Conservation (phyloP, 108 stramenopile genomes). For the Cyclotella distinguenda region DNA sequence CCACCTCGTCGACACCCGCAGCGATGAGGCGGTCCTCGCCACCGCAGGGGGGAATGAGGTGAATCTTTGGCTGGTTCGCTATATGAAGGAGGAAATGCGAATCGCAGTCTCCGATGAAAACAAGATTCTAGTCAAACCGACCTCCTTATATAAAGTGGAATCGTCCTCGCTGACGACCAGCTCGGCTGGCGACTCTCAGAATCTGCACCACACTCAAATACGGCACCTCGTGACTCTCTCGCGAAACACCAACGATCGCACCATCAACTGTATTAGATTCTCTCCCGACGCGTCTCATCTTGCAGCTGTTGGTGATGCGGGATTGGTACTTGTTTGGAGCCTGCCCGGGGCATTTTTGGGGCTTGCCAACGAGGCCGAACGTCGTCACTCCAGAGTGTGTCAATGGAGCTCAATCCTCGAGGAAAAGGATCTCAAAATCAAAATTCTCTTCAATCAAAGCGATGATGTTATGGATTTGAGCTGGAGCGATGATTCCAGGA, state of each 20-base stretch:
- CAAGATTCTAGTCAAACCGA: background rate
- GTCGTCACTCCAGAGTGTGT: constrained; percentile 46
- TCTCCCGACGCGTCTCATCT: constrained; percentile 83
- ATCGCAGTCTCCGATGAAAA: constrained; percentile 5
- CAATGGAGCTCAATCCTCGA: constrained; percentile 52
- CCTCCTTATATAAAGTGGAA: background rate
- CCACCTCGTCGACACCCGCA: constrained; percentile 32
- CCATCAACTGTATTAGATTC: constrained; percentile 71
- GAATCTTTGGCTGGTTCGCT: constrained; percentile 70
- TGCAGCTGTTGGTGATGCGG: constrained; percentile 87
- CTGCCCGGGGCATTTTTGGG: no score
- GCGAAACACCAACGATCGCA: constrained; percentile 55
- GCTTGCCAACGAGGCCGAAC: constrained; percentile 13
- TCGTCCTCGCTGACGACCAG: background rate
- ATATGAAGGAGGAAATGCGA: constrained; percentile 8
- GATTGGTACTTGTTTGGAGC: constrained; percentile 66
- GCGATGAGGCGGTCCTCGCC: constrained; percentile 52
- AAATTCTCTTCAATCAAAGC: constrained; percentile 54
- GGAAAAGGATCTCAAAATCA: constrained; percentile 65
- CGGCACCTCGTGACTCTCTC: constrained; percentile 65
- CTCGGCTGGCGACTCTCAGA: background rate
- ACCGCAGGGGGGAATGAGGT: constrained; percentile 90
- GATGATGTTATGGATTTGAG: constrained; percentile 77
- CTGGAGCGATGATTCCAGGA: constrained; percentile 74
- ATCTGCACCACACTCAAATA: constrained; percentile 40